phyloP scores from a whole-genome alignment of 495 filamentous ascomycete genomes.

The Podospora australis region DNA sequence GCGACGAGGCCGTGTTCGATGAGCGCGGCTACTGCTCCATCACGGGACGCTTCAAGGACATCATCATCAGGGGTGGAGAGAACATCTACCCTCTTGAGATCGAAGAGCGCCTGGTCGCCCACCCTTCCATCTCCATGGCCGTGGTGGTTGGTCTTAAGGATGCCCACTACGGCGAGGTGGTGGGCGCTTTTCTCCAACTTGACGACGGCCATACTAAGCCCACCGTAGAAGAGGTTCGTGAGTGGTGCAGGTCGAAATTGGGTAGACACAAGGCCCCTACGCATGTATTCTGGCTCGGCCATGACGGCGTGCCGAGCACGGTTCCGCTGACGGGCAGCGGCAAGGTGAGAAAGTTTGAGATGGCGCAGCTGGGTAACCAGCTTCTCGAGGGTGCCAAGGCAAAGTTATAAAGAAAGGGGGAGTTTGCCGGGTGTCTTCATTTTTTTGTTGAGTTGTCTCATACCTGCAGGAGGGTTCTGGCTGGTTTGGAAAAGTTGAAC shows the following conservation, averaged over 20 bases:
- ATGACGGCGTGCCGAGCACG: conserved; percentile 48
- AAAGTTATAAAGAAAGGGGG: conserved; percentile 27
- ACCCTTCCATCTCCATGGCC: conserved; percentile 49
- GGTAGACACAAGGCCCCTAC: conserved; percentile 63
- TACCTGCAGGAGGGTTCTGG: too few relatives aligned
- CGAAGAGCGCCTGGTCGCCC: conserved; percentile 56
- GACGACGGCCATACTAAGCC: conserved; percentile 25
- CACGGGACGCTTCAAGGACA: conserved; percentile 59
- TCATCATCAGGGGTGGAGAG: conserved; percentile 57
- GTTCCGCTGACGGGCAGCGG: conserved; percentile 65
- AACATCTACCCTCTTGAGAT: conserved; percentile 68
- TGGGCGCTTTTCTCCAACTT: conserved; percentile 53
- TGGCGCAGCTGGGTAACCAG: conserved; percentile 51
- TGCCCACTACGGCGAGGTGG: conserved; percentile 59
- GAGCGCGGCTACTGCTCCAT: conserved; percentile 58
- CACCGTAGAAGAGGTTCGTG: conserved; percentile 44
- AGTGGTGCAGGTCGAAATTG: conserved; percentile 54
- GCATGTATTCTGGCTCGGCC: conserved; percentile 59
- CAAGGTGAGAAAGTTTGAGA: conserved; percentile 63
- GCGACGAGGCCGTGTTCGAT: conserved; percentile 64
- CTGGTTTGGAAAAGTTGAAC: too few relatives aligned
- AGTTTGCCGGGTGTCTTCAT: background rate
- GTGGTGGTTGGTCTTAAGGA: conserved; percentile 59
- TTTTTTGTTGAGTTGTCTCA: too few relatives aligned
- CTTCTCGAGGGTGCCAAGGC: conserved; percentile 35